phyloP scores from a whole-genome alignment of 1,284 basidiomycete genomes.

The Ustilago sp. region DNA sequence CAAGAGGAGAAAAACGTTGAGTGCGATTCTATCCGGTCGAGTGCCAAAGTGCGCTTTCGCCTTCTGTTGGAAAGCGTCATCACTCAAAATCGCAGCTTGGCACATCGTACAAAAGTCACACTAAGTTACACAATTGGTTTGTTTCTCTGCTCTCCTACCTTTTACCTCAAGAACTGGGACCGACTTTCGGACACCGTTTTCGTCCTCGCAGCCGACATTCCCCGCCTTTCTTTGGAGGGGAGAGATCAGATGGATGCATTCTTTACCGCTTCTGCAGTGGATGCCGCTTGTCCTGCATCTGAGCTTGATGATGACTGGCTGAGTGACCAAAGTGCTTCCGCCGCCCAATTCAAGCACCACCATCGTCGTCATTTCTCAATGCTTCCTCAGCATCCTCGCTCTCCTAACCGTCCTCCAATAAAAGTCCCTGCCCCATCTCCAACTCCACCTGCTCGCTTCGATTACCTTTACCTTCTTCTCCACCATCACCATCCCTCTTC shows the following conservation, averaged over 20 bases:
- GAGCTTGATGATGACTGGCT: too few species aligned
- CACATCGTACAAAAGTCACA: background rate
- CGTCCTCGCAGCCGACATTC: background rate
- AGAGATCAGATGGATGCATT: too few species aligned
- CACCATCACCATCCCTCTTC: background rate
- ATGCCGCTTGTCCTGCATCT: too few species aligned
- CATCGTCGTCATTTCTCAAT: constrained; percentile 18
- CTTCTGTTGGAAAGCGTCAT: constrained; percentile 26
- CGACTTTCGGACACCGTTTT: too few species aligned
- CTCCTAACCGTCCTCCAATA: constrained; percentile 5
- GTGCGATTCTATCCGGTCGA: constrained; percentile 3
- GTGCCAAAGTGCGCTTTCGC: background rate
- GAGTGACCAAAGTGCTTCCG: too few species aligned
- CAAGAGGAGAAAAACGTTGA: constrained; percentile 6
- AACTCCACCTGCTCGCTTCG: background rate
- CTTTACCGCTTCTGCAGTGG: too few species aligned
- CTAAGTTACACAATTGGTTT: too few species aligned
- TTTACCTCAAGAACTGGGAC: background rate
- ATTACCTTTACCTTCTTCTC: background rate
- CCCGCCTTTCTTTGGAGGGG: background rate
- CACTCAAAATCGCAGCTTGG: background rate
- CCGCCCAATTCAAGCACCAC: background rate
- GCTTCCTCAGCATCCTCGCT: background rate
- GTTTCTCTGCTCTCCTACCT: background rate
- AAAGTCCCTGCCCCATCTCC: background rate